phyloP scores from a whole-genome alignment of 2,329 filamentous ascomycete genomes.

The Trichoderma citrinoviride region DNA sequence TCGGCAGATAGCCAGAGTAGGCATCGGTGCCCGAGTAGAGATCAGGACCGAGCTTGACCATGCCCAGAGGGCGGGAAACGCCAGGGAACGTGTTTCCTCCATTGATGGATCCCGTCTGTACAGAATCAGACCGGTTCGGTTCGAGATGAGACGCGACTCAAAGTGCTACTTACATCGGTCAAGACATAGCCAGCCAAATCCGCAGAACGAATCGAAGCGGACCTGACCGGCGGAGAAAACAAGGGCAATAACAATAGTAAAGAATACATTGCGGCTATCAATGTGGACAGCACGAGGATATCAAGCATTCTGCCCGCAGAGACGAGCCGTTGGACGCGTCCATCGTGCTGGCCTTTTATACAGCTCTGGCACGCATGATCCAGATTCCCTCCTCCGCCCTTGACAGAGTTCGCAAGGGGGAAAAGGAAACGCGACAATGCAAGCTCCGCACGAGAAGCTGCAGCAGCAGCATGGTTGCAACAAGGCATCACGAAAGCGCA shows the following conservation, averaged over 20 bases:
- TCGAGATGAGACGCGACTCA: not conserved
- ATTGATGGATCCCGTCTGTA: constrained; percentile 44
- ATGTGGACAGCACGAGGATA: not conserved
- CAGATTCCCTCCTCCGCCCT: not conserved
- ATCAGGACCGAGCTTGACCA: constrained; percentile 51
- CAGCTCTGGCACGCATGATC: not conserved
- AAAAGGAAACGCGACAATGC: not conserved
- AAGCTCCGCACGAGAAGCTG: constrained; percentile 4
- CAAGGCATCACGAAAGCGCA: not conserved
- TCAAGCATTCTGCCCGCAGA: not conserved
- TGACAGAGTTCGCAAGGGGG: not conserved
- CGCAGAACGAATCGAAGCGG: not conserved
- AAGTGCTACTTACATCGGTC: constrained; percentile 33
- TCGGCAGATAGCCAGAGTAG: constrained; percentile 52
- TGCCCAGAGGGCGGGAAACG: constrained; percentile 46
- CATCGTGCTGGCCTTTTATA: constrained; percentile 7
- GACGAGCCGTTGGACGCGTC: not conserved
- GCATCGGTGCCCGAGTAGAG: constrained; percentile 48
- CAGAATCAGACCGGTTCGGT: not conserved
- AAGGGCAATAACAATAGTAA: constrained; percentile 7
- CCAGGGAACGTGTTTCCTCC: constrained; percentile 52
- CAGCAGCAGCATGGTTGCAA: constrained; percentile 10
- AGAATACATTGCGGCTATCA: constrained; percentile 19
- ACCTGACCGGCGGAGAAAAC: not conserved
- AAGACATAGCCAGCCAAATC: constrained; percentile 37